phyloP scores from a whole-genome alignment of 139 green algal species.

The Pleodorina starrii region DNA sequence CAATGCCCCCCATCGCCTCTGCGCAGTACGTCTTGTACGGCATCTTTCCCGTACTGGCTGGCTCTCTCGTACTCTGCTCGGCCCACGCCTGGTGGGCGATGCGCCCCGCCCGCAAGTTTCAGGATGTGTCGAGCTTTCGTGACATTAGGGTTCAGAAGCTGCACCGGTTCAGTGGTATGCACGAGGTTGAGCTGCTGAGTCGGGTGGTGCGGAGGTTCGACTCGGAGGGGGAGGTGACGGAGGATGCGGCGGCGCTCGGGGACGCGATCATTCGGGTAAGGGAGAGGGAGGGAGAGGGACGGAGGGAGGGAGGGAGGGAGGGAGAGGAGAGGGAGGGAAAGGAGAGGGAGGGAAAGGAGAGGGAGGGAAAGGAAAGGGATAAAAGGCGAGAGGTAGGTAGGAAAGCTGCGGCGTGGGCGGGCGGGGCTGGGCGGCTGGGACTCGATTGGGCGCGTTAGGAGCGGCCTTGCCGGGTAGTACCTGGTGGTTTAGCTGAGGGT shows the following conservation, averaged over 20 bases:
- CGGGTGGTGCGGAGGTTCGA: slow-evolving; percentile 51
- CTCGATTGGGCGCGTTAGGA: no score
- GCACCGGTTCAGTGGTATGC: neutral
- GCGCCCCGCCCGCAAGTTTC: slow-evolving; percentile 14
- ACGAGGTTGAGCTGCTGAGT: slow-evolving; percentile 41
- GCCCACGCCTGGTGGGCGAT: slow-evolving; percentile 13
- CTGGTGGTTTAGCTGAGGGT: no score
- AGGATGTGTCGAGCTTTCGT: neutral
- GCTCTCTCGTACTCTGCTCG: neutral
- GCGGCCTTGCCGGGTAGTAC: no score
- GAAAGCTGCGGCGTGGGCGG: no score
- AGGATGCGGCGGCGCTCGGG: slow-evolving; percentile 34
- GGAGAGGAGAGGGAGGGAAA: no score
- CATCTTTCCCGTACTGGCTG: slow-evolving; percentile 29
- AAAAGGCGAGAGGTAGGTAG: no score
- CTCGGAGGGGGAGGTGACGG: slow-evolving; percentile 7
- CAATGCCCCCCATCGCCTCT: neutral
- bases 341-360: no score
- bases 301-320: no score
- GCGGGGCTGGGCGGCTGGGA: no score
- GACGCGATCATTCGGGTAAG: slow-evolving; percentile 50
- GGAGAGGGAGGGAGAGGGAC: no score
- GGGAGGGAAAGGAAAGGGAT: no score
- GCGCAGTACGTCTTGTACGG: slow-evolving; percentile 50
- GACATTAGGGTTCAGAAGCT: neutral